Base-by-base conservation (phyloP, 1,139 yeast genomes). In the Blastobotrys malaysiensis region DNA sequence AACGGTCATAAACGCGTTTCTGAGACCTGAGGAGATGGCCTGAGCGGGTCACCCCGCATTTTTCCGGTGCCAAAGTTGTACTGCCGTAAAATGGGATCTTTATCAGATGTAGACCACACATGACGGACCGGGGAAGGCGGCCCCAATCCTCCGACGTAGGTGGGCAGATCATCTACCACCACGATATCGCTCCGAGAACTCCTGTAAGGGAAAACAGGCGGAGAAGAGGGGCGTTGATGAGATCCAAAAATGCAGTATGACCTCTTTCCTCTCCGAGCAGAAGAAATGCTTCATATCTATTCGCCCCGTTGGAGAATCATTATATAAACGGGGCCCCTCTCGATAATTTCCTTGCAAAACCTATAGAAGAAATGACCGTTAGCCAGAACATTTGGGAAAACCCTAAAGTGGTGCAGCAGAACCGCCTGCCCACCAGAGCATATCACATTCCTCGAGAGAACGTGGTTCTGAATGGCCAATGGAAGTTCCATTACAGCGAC, bases 401-500 rank as follows among this genome's bases (percentile, higher is more conserved):
- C 50, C 58, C 59, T 6, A 44, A 48, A 11, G 46, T 57, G 16
- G 18, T 57, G 22, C 54, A 55, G 44, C 52, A 53, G 16, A 59
- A 59, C 49, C 47, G 61, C 5, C 52, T 59, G 49, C 57, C 62
- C n/a, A 43, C 61, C 9, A 36, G 61, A 47, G 61, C 62, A 13
- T 59, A 59, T 39, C 49, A 56, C 24, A 53, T 64, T 24, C 65
- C 65, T 14, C 56, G 55, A 14, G 46, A 56, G 11, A 27, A 45
- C 26, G 13, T 57, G 44, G 31, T 48, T 22, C 63, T 70, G 27
- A 69, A 67, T 54, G 74, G 73, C 18, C 51, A 56, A 6, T 70
- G 74, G 74, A 59, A 63, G 45, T 68, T 69, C 55, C 56, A 56
- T 27, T 69, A 67, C 52, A 57, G 55, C 21, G 53, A 55, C 3